A percentile compares a stretch with the other conserved stretches of the same genome.
Conservation (phyloP, 257 asterid genomes). For the Anisodus acutangulus region DNA sequence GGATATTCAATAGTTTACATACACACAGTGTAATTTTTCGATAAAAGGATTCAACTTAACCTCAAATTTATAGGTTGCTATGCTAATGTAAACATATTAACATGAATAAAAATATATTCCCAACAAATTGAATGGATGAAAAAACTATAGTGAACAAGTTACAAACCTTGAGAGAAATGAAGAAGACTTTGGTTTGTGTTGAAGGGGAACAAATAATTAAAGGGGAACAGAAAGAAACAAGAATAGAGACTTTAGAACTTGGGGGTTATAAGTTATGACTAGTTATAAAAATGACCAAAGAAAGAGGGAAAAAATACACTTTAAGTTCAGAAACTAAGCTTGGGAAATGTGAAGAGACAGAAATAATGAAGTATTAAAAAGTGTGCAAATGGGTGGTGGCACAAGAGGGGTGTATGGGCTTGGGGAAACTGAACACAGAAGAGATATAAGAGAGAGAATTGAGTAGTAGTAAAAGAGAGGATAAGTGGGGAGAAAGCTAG, state of each 20-base stretch:
- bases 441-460: constrained; percentile 39
- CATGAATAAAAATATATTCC: neutral
- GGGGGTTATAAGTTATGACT: neutral
- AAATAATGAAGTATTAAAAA: constrained; percentile 42
- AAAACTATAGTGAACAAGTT: neutral
- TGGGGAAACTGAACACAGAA: constrained; percentile 37
- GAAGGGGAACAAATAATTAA: constrained; percentile 17
- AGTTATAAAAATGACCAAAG: constrained; percentile 32
- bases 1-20: neutral
- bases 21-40: neutral
- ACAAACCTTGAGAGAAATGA: constrained; percentile 23
- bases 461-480: constrained; percentile 18
- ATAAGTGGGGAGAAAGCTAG: constrained; percentile 39
- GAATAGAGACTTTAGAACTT: constrained; percentile 26
- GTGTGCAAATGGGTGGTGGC: constrained; percentile 50
- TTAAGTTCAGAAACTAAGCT: constrained; percentile 37
- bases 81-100: neutral
- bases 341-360: constrained; percentile 50
- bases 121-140: neutral
- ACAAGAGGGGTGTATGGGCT: constrained; percentile 57
- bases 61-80: neutral
- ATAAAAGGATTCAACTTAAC: no score
- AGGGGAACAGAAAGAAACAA: constrained; percentile 32
- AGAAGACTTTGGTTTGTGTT: neutral
- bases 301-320: constrained; percentile 24